Evolutionary conservation across 805 yeast species (phyloP), one percentile per base, ranked within the genome.

Genomic region (Saccharomyces jurei): DNA sequence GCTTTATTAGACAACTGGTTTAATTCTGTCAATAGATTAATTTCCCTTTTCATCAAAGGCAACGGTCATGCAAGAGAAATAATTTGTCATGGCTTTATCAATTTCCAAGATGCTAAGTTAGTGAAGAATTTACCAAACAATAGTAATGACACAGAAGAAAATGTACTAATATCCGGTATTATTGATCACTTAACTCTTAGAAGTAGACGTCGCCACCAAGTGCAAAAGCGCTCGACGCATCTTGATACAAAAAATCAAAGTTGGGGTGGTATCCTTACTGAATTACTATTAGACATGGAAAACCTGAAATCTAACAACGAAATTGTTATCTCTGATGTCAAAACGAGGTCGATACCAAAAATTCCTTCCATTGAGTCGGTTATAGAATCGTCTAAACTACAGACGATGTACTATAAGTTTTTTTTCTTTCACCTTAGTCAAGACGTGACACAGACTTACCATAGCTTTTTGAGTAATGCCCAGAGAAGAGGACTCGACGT

Each of bases 81-180:
- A 13, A 63, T 79, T 48, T 77, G 81, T n/a, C 83, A 82, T 63
- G 78, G 78, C 1, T 79, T 77, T 56, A 56, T 80, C 14, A 73
- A 80, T 60, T 49, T 58, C n/a, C 36, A 60, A 31, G 47, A 50
- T 25, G 52, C 58, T 4, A 56, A 63, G 0, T 41, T 58, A 51
- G 47, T 57, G 4, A 53, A 48, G 21, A 55, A 50, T 13, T 48
- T 56, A 44, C 56, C 59, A 4, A 53, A 51, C 2, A 60, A 64
- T 10, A 13, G 2, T 3, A 14, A 27, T 4, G 52, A 50, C 2
- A 47, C 50, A 1, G 58, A 61, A 3, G 62, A 71, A 8, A 69
- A 71, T 49, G 72, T 81, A 1, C 65, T 83, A 25, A 74, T 84
- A 6, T 82, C 87, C 63, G 94, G 91, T 1, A 72, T 86, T 1